Conservation (phyloP, 1,284 basidiomycete species). For the Salmacisia buchloeana region DNA sequence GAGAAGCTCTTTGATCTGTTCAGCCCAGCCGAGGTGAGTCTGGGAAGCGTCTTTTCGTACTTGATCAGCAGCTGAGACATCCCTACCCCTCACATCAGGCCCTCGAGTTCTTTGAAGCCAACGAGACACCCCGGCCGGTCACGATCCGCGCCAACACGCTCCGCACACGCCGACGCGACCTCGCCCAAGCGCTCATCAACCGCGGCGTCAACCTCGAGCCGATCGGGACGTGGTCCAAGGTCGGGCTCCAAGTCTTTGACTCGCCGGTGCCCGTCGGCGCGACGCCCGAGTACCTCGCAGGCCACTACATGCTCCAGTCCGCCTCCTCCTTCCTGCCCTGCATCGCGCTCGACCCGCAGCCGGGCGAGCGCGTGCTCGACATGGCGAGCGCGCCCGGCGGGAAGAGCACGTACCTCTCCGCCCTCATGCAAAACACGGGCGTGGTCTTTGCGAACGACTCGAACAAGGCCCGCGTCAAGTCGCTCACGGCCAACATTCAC, state of each 20-base stretch:
- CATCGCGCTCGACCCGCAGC: conserved; percentile 86
- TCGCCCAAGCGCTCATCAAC: conserved; percentile 90
- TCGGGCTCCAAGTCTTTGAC: conserved; percentile 96
- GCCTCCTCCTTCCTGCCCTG: conserved; percentile 99
- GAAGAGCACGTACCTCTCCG: conserved; percentile 68
- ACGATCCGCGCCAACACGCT: conserved; percentile 98
- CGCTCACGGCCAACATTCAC: conserved; percentile 91
- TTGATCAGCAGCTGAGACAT: background rate
- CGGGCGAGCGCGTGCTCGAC: conserved; percentile 88
- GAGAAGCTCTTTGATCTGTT: conserved; percentile 94
- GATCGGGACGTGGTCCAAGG: conserved; percentile 97
- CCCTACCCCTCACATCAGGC: conserved; percentile 58
- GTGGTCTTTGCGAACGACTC: conserved; percentile 97
- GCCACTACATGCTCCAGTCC: conserved; percentile 99
- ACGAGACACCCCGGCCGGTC: conserved; percentile 90
- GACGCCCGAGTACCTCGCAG: conserved; percentile 96
- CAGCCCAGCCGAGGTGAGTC: conserved; percentile 76
- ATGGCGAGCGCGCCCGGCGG: conserved; percentile 99
- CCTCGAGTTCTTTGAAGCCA: conserved; percentile 96
- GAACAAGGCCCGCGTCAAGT: conserved; percentile 91
- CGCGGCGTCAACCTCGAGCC: conserved; percentile 88
- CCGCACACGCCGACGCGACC: conserved; percentile 82
- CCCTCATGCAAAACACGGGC: conserved; percentile 90
- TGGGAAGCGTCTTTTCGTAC: background rate
- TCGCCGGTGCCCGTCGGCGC: conserved; percentile 85